Conservation (phyloP, 2,329 filamentous ascomycete genomes). For the Lasiodiplodia sp. region DNA sequence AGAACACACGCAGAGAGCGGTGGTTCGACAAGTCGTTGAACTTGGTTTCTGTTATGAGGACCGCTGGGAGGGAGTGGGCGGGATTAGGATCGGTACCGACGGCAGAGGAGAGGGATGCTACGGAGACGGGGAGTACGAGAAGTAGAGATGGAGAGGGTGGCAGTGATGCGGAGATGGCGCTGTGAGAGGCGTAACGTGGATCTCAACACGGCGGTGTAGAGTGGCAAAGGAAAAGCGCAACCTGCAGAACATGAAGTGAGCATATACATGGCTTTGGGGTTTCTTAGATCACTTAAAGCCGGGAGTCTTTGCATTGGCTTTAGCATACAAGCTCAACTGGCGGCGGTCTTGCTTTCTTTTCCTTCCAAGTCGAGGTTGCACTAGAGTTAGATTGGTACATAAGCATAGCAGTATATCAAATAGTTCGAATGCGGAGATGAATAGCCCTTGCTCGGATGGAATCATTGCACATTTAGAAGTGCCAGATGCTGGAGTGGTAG, state of each 20-base stretch:
- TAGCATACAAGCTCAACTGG: background rate
- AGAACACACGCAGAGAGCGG: constrained; percentile 70
- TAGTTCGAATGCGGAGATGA: background rate
- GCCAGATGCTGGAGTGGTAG: too few relatives aligned
- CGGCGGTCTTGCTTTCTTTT: background rate
- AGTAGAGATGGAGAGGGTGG: background rate
- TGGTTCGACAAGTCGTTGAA: constrained; percentile 74
- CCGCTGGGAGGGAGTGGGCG: constrained; percentile 56
- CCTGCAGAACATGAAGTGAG: background rate
- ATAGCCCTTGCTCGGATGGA: too few relatives aligned
- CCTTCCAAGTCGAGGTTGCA: background rate
- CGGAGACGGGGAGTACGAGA: constrained; percentile 33
- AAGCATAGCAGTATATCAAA: background rate
- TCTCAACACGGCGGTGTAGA: background rate
- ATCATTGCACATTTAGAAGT: too few relatives aligned
- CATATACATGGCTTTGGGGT: background rate
- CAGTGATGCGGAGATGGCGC: constrained; percentile 1
- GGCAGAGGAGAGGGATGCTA: constrained; percentile 27
- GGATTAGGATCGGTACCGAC: constrained; percentile 35
- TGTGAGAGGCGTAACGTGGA: background rate
- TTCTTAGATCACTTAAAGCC: background rate
- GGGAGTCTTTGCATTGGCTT: background rate
- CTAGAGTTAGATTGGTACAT: background rate
- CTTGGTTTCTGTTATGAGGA: constrained; percentile 68
- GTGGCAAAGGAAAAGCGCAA: background rate